These are phyloP conservation scores for Trypanosoma melophagium DNA, from an alignment of 208 protist species.

Conservation along the genomic window DNA sequence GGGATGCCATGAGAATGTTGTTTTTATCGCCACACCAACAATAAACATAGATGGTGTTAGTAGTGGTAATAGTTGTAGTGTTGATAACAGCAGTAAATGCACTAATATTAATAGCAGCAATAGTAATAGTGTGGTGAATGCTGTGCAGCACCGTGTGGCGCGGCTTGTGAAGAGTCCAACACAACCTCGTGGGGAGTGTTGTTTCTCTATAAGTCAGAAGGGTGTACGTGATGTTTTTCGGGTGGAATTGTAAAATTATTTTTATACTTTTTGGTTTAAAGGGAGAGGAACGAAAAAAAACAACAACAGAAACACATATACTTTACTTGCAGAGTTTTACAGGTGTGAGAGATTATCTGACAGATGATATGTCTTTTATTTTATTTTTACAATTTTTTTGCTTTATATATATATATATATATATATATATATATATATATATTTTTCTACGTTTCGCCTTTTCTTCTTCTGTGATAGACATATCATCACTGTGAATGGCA, in stretches of 20 bases:
- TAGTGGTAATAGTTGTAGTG: not conserved
- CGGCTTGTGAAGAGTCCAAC: constrained; percentile 56
- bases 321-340: too few species aligned
- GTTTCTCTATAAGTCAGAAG: constrained; percentile 65
- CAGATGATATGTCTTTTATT: constrained; percentile 5
- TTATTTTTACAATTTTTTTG: constrained; percentile 11
- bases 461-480: too few species aligned
- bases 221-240: constrained; percentile 61
- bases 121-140: constrained; percentile 7
- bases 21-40: constrained; percentile 10
- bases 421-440: too few species aligned
- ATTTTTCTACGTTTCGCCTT: too few species aligned
- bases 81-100: too few species aligned
- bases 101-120: not conserved
- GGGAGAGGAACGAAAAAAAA: too few species aligned
- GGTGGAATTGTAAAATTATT: constrained; percentile 13
- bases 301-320: too few species aligned
- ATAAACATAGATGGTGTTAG: not conserved
- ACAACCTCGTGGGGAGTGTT: constrained; percentile 42
- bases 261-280: constrained; percentile 10
- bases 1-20: constrained; percentile 25
- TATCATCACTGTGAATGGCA: too few species aligned
- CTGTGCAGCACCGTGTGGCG: constrained; percentile 72
- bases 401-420: constrained; percentile 1
- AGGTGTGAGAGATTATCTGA: not conserved